phyloP scores from a whole-genome alignment of 139 green algal genomes.

The Limnomonas spitsbergensis region DNA sequence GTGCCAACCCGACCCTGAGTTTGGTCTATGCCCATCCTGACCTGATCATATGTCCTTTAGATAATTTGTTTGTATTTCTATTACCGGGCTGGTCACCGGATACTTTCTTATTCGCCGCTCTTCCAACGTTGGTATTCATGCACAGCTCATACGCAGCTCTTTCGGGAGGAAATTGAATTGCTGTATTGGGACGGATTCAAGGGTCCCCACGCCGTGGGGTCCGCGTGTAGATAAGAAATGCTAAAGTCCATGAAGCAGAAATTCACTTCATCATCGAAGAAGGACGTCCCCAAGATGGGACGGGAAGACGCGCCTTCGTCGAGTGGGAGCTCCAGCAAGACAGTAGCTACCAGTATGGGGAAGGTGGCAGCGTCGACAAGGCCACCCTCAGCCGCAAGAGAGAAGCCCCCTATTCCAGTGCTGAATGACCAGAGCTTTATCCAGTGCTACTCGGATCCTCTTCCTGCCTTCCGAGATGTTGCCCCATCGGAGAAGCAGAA shows the following conservation, averaged over 20 bases:
- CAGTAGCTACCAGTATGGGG: too few species aligned
- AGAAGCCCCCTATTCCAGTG: conserved; percentile 37
- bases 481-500: conserved; percentile 75
- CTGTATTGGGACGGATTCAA: neutral
- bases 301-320: neutral
- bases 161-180: neutral
- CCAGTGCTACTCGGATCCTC: conserved; percentile 60
- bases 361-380: too few species aligned
- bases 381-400: conserved; percentile 30
- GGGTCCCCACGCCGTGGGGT: neutral
- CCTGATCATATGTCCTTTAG: neutral
- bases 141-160: neutral
- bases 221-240: conserved; percentile 1
- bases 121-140: too few species aligned
- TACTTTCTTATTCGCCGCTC: too few species aligned
- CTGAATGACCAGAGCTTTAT: conserved; percentile 48
- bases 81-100: neutral
- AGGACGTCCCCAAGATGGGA: neutral
- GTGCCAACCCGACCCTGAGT: neutral
- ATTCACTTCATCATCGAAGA: conserved; percentile 11
- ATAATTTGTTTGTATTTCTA: neutral
- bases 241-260: conserved; percentile 19
- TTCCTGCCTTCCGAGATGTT: conserved; percentile 91
- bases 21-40: neutral
- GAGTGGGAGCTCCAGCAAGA: conserved; percentile 3